phyloP scores from a whole-genome alignment of 2,329 filamentous ascomycete genomes.

The Alternaria sp. region DNA sequence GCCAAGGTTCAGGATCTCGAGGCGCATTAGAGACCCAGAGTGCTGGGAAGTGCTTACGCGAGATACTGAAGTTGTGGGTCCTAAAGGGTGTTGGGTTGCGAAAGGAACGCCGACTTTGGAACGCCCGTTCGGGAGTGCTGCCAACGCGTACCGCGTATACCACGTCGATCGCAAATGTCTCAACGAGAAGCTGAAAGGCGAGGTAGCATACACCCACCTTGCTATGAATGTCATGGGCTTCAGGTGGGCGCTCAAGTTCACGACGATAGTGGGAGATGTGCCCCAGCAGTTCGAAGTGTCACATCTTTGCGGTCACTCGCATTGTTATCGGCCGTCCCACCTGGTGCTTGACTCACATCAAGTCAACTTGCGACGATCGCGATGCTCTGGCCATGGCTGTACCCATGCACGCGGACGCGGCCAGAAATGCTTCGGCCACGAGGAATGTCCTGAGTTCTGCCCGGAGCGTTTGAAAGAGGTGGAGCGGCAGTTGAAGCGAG shows the following conservation, averaged over 20 bases:
- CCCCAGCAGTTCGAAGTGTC: neutral
- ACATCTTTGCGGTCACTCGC: neutral
- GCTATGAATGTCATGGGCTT: neutral
- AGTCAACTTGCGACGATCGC: neutral
- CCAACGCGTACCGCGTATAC: neutral
- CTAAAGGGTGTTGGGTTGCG: neutral
- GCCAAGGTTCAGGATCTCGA: neutral
- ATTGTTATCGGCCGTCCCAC: neutral
- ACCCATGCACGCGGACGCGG: neutral
- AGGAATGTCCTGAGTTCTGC: neutral
- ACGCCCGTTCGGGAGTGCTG: neutral
- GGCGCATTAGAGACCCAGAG: neutral
- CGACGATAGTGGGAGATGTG: neutral
- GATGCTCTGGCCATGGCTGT: neutral
- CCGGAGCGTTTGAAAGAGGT: neutral
- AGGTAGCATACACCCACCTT: neutral
- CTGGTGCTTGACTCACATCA: neutral
- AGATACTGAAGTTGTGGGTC: neutral
- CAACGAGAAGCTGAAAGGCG: neutral
- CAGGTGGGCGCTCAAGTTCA: neutral
- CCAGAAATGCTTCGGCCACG: neutral
- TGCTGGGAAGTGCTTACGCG: neutral
- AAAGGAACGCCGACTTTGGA: neutral
- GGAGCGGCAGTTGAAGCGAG: neutral
- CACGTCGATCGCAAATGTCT: neutral